Evolutionary conservation across 1,139 yeast species (phyloP), one percentile per base, ranked within the genome.

Genomic region (Lodderomyces elongisporus): DNA sequence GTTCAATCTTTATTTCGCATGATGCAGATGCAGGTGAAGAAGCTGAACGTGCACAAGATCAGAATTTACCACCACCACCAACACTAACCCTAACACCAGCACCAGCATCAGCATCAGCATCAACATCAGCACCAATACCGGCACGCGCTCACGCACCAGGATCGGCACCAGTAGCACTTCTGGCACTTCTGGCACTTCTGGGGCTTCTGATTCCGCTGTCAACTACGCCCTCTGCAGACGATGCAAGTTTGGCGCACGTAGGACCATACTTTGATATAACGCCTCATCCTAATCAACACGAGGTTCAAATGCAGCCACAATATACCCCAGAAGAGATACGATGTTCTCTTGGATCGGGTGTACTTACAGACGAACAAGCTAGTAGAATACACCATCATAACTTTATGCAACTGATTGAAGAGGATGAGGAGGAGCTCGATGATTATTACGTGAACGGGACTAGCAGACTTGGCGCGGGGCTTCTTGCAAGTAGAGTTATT

Each of bases 321-420:
- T 58, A 62, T 20, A 58, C 70, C 1, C 60, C 51, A 22, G 60
- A 58, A 20, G 69, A 63, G 41, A 44, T 62, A 9, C 48, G 62
- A 23, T 65, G 61, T 38, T 57, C 66, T 2, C 14, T 31, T 5
- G 17, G 14, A 8, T 25, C 28, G 17, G 25, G 25, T 14, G 15
- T 22, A 3, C 14, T 25, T n/a, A 12, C 31, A 8, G 34, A 38
- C 26, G 34, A 33, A 12, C 39, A 36, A 17, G 16, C 32, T n/a
- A 17, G 26, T 15, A 33, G 36, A 8, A 32, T 28, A 18, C 31
- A 32, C 17, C 31, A 27, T 23, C 32, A 28, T 18, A 35, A 33
- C 17, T 37, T 41, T 28, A 42, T 28, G 33, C 37, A 33, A 25
- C 36, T 32, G 24, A 39, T 40, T 23, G 38, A 38, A 20, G 42